These are phyloP conservation scores for Pseudisothecium myosuroides DNA, from an alignment of 225 moss, liverwort and hornwort species.

Conservation along the genomic window DNA sequence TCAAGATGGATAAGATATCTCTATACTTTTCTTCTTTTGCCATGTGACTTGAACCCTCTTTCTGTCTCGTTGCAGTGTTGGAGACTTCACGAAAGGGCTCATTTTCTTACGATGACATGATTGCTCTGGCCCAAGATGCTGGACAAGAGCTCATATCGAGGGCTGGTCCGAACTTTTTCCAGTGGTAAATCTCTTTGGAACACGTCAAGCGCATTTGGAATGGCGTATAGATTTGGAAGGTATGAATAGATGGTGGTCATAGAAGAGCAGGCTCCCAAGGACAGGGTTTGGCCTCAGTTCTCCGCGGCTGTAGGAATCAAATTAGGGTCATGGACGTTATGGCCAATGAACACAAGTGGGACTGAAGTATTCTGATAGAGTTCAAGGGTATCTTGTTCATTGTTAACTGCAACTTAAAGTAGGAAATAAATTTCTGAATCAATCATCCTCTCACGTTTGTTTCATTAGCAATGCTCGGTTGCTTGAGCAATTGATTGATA, in stretches of 20 bases:
- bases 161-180: conserved; percentile 81
- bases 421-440: neutral
- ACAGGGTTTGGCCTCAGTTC: conserved; percentile 7
- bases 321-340: conserved; percentile 9
- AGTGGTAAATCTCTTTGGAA: conserved; percentile 35
- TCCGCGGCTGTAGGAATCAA: conserved; percentile 15
- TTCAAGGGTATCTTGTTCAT: neutral
- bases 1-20: neutral
- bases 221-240: conserved; percentile 1
- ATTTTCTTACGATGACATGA: conserved; percentile 73
- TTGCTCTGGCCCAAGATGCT: conserved; percentile 60
- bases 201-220: neutral
- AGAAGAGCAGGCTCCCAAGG: conserved; percentile 8
- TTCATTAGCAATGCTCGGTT: neutral
- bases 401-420: neutral
- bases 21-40: neutral
- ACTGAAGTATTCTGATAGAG: neutral
- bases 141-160: conserved; percentile 76
- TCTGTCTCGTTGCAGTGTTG: conserved; percentile 37
- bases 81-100: conserved; percentile 68
- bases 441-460: neutral
- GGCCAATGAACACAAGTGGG: neutral
- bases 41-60: neutral
- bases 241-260: conserved; percentile 10
- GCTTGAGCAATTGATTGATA: neutral